Evolutionary conservation across 208 protist genomes (phyloP).

Genomic region (Leishmania mexicana): DNA sequence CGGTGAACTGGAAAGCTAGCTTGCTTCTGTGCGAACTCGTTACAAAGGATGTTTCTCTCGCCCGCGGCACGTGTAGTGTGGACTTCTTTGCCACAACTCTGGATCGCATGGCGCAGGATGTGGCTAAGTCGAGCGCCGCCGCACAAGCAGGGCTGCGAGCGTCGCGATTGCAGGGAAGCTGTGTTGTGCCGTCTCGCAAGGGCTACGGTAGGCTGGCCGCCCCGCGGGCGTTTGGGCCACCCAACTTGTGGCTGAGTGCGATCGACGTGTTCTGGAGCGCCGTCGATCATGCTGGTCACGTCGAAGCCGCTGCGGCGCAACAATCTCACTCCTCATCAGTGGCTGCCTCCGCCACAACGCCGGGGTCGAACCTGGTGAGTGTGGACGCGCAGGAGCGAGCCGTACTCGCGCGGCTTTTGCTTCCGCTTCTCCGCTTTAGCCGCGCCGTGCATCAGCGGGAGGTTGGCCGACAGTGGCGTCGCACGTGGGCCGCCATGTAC

Average conservation of each 20-base stretch:
- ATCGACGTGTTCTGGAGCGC: conserved; percentile 75
- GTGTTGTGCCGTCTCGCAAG: background rate
- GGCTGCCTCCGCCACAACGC: background rate
- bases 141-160: too few species aligned
- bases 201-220: background rate
- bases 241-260: conserved; percentile 50
- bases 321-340: background rate
- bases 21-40: conserved; percentile 25
- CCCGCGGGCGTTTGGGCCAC: background rate
- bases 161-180: background rate
- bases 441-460: conserved; percentile 33
- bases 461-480: conserved; percentile 54
- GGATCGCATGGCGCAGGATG: conserved; percentile 12
- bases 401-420: conserved; percentile 50
- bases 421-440: conserved; percentile 56
- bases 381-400: conserved; percentile 40
- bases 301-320: background rate
- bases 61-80: conserved; percentile 26
- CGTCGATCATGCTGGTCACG: conserved; percentile 42
- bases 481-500: conserved; percentile 43
- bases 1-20: conserved; percentile 25
- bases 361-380: background rate
- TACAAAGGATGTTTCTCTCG: conserved; percentile 19
- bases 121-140: conserved; percentile 1
- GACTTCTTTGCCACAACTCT: conserved; percentile 30